Conservation (phyloP, 306 rosid genomes). For the Malus domestica region DNA sequence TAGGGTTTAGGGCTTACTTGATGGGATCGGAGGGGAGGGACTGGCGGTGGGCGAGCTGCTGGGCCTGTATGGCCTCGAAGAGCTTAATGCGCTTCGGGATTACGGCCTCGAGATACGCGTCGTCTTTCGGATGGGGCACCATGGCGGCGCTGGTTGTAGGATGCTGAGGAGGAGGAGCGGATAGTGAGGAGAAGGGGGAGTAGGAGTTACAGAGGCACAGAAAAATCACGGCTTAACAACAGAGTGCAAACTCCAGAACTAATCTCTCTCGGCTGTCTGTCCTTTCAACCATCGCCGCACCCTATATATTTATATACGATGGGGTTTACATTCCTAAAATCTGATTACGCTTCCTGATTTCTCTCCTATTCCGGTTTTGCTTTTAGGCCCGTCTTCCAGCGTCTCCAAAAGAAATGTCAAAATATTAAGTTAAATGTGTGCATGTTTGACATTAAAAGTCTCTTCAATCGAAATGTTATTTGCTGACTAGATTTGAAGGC, state of each 20-base stretch:
- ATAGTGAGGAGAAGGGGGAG: slow-evolving; percentile 33
- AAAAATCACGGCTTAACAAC: too few relatives aligned
- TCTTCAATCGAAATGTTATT: accelerated
- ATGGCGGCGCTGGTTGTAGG: slow-evolving; percentile 1
- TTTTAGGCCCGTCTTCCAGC: accelerated
- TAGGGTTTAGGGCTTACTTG: slow-evolving; percentile 23
- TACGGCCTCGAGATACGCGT: slow-evolving; percentile 42
- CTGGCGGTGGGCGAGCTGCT: slow-evolving; percentile 33
- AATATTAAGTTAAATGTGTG: too few relatives aligned
- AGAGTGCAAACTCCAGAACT: too few relatives aligned
- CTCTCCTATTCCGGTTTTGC: too few relatives aligned
- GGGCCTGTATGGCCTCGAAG: slow-evolving; percentile 46
- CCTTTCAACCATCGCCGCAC: too few relatives aligned
- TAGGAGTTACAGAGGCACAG: background rate
- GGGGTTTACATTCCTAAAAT: too few relatives aligned
- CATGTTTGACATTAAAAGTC: too few relatives aligned
- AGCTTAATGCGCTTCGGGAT: slow-evolving; percentile 58
- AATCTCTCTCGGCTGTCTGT: too few relatives aligned
- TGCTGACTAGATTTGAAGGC: too few relatives aligned
- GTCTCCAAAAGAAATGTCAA: too few relatives aligned
- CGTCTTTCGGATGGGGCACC: slow-evolving; percentile 60
- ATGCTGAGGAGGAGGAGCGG: background rate
- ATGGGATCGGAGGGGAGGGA: slow-evolving; percentile 73
- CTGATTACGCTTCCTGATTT: too few relatives aligned
- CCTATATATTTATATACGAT: too few relatives aligned